Conservation (phyloP, 2,329 filamentous ascomycete species). For the Ophiostoma ulmi region DNA sequence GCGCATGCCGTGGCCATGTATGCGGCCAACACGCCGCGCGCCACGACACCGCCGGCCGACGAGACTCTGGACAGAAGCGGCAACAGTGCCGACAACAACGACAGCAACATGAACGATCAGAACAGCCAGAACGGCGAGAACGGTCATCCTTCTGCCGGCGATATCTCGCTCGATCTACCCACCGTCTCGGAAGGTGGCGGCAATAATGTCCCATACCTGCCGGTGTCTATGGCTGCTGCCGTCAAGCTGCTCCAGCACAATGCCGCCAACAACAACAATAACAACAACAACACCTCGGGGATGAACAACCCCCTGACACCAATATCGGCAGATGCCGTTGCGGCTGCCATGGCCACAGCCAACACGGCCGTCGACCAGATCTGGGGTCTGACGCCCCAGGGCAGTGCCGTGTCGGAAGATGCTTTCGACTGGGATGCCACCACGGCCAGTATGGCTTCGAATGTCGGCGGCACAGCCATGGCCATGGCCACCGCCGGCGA, state of each 20-base stretch:
- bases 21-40: conserved; percentile 30
- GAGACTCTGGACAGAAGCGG: conserved; percentile 22
- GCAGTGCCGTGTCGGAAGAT: conserved; percentile 41
- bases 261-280: neutral
- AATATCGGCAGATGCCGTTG: neutral
- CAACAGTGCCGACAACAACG: neutral
- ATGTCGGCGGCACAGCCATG: conserved; percentile 25
- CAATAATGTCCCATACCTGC: conserved; percentile 6
- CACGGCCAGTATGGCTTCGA: conserved; percentile 35
- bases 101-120: conserved; percentile 11
- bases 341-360: conserved; percentile 28
- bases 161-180: conserved; percentile 5
- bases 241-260: conserved; percentile 9
- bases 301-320: neutral
- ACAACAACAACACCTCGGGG: neutral
- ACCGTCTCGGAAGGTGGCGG: conserved; percentile 6
- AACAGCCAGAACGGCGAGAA: neutral
- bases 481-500: neutral
- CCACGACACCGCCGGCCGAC: conserved; percentile 51
- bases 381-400: conserved; percentile 42
- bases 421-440: conserved; percentile 51
- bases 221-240: neutral
- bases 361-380: conserved; percentile 38
- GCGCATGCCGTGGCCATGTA: conserved; percentile 26
- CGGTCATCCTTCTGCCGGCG: neutral